Conservation (phyloP, 2,329 filamentous ascomycete species). For the Colletotrichum eleusines region DNA sequence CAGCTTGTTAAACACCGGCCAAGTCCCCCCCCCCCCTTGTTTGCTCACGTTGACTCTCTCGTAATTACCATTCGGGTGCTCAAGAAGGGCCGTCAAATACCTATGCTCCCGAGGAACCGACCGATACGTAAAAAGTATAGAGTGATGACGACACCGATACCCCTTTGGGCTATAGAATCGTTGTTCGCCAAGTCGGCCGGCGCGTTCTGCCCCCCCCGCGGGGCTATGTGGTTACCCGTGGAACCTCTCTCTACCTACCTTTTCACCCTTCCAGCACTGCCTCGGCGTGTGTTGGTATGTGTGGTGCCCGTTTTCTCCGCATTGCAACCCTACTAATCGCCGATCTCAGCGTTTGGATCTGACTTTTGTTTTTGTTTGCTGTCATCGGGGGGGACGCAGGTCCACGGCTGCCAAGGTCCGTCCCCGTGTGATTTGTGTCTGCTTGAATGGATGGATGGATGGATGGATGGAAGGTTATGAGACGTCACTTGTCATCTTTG, state of each 20-base stretch:
- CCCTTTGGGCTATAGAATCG: slow-evolving; percentile 33
- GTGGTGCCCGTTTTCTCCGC: slow-evolving; percentile 21
- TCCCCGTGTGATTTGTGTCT: slow-evolving; percentile 32
- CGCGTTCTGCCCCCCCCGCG: slow-evolving; percentile 4
- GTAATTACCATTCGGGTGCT: not conserved
- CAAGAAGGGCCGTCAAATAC: not conserved
- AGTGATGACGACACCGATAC: slow-evolving; percentile 41
- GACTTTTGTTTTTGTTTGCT: not conserved
- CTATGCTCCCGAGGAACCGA: not conserved
- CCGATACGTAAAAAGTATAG: not conserved
- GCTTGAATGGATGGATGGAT: not conserved
- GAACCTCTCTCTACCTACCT: no score
- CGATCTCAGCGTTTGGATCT: slow-evolving; percentile 28
- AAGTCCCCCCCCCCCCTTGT: not conserved
- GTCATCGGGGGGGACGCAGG: not conserved
- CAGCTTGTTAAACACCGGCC: not conserved
- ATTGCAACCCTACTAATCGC: slow-evolving; percentile 10
- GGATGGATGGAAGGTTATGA: not conserved
- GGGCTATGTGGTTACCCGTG: slow-evolving; percentile 12
- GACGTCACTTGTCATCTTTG: no score
- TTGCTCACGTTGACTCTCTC: not conserved
- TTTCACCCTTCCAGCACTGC: not conserved
- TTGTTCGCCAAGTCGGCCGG: slow-evolving; percentile 31
- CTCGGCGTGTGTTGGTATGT: not conserved
- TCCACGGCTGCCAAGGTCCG: not conserved